phyloP scores from a whole-genome alignment of 2,329 filamentous ascomycete species.

The Apiospora rasikravindrae region DNA sequence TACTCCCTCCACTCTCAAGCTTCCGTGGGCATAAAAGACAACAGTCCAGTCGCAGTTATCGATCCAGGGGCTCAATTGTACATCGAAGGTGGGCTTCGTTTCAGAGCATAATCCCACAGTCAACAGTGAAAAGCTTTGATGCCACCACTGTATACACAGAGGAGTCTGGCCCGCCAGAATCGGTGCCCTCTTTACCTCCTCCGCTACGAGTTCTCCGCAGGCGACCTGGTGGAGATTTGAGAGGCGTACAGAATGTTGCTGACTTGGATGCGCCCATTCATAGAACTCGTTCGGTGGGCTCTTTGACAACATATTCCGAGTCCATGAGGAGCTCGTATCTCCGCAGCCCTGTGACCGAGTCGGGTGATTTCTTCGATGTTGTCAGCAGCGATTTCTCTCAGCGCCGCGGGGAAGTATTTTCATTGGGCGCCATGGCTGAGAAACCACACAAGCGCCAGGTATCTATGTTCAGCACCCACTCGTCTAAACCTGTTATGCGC shows the following conservation, averaged over 20 bases:
- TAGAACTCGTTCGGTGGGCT: constrained; percentile 63
- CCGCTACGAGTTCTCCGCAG: constrained; percentile 71
- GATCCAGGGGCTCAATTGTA: constrained; percentile 56
- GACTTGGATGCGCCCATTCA: constrained; percentile 61
- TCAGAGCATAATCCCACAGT: constrained; percentile 58
- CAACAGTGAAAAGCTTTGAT: constrained; percentile 65
- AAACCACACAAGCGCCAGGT: constrained; percentile 50
- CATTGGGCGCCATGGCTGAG: constrained; percentile 63
- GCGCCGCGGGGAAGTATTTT: constrained; percentile 54
- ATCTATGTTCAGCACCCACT: constrained; percentile 66
- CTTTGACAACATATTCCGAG: constrained; percentile 64
- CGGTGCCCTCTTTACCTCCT: constrained; percentile 43
- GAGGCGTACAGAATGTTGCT: constrained; percentile 68
- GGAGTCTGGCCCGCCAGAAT: constrained; percentile 42
- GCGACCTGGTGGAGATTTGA: constrained; percentile 76
- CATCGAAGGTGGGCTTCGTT: constrained; percentile 65
- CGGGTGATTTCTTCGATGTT: constrained; percentile 51
- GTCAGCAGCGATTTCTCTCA: constrained; percentile 49
- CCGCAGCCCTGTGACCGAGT: constrained; percentile 46
- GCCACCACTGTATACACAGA: constrained; percentile 59
- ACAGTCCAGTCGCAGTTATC: constrained; percentile 54
- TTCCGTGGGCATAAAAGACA: constrained; percentile 49
- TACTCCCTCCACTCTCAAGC: constrained; percentile 32
- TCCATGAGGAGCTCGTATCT: constrained; percentile 65
- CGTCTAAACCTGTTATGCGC: constrained; percentile 66